These are phyloP conservation scores for Mycena albidolilacea DNA, from an alignment of 768 basidiomycete species.

Conservation along the genomic window DNA sequence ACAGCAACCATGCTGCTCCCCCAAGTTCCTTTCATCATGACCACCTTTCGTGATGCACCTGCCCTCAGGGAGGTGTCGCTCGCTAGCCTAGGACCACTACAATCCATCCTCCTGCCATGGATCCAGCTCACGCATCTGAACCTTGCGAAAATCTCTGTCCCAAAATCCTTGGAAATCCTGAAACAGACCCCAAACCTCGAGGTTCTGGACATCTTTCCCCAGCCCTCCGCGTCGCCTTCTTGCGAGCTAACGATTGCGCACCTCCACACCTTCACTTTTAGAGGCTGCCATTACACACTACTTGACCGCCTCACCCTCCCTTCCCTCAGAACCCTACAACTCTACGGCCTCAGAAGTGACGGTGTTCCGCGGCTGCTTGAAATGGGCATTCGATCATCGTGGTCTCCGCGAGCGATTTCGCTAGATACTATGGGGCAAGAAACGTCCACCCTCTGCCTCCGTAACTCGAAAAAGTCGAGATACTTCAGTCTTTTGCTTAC, in stretches of 20 bases:
- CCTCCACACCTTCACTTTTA: conserved; percentile 8
- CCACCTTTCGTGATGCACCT: conserved; percentile 10
- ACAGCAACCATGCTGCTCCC: background rate
- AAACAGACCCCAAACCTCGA: conserved; percentile 6
- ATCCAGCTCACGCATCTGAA: conserved; percentile 3
- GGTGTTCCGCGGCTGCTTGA: background rate
- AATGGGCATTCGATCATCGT: background rate
- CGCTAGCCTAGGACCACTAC: background rate
- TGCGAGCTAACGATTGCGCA: background rate
- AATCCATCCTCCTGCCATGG: conserved; percentile 13
- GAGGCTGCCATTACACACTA: background rate
- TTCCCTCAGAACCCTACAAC: background rate
- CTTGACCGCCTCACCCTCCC: conserved; percentile 20
- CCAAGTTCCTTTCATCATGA: background rate
- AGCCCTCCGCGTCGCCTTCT: background rate
- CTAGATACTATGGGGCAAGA: background rate
- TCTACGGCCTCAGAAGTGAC: background rate
- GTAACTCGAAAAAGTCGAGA: background rate
- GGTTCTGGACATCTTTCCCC: background rate
- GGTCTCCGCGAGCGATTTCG: conserved; percentile 1
- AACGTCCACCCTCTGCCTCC: background rate
- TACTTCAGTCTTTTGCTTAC: background rate
- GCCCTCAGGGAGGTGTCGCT: background rate
- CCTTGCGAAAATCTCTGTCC: background rate
- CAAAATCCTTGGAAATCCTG: background rate